Conservation (phyloP, 306 rosid species). For the Adenanthera pavonina region DNA sequence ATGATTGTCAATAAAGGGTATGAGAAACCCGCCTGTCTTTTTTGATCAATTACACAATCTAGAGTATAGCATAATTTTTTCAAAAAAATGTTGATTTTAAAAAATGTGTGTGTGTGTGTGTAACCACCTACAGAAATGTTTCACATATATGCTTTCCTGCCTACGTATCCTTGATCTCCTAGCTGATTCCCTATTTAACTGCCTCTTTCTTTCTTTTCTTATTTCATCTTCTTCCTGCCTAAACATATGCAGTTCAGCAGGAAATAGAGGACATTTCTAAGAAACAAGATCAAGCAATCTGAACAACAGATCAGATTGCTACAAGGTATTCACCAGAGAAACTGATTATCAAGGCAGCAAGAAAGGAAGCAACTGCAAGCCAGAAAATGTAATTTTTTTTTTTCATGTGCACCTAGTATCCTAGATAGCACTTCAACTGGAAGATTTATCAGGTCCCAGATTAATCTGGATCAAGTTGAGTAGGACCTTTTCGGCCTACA, state of each 20-base stretch:
- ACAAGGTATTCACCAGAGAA: conserved; percentile 9
- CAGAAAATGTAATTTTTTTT: too few relatives aligned
- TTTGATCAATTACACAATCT: conserved; percentile 16
- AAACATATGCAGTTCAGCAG: conserved; percentile 28
- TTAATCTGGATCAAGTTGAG: too few relatives aligned
- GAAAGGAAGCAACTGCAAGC: conserved; percentile 6
- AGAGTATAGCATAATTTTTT: conserved; percentile 4
- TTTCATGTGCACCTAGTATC: too few relatives aligned
- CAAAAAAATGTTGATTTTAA: neutral
- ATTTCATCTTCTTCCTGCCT: conserved; percentile 56
- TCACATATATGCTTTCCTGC: conserved; percentile 48
- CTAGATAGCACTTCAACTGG: too few relatives aligned
- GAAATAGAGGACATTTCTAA: conserved; percentile 21
- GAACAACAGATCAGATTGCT: conserved; percentile 19
- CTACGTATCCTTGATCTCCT: conserved; percentile 62
- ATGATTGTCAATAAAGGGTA: conserved; percentile 15
- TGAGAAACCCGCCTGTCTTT: conserved; percentile 4
- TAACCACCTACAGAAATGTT: conserved; percentile 15
- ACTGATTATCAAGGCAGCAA: conserved; percentile 19
- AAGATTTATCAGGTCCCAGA: too few relatives aligned
- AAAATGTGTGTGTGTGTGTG: neutral
- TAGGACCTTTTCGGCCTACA: too few relatives aligned
- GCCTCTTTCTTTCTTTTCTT: conserved; percentile 62
- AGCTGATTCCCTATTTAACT: conserved; percentile 67
- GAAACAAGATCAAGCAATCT: conserved; percentile 20